Percentiles rank a stretch among this genome's conserved stretches.
Conservation (phyloP, 108 stramenopile genomes). For the Fragilariopsis cylindrus region DNA sequence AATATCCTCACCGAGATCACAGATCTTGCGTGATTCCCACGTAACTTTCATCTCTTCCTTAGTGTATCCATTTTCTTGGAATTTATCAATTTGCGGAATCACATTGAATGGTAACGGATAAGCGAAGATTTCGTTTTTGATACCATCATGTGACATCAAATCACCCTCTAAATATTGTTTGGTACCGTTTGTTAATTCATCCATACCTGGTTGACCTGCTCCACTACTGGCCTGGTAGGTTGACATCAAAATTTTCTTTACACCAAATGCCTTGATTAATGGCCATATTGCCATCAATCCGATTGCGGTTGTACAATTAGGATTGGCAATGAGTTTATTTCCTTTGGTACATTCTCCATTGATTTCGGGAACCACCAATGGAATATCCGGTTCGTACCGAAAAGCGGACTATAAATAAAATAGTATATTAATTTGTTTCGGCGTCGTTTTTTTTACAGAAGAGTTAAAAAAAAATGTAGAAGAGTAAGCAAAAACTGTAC, state of each 20-base stretch:
- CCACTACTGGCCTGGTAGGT: conserved; percentile 95
- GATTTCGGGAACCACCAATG: conserved; percentile 96
- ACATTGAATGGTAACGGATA: conserved; percentile 98
- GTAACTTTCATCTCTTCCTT: conserved; percentile 99
- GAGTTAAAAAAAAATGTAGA: not conserved
- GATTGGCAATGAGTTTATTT: conserved; percentile 97
- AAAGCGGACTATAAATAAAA: conserved; percentile 82
- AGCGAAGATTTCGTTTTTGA: conserved; percentile 87
- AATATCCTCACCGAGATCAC: conserved; percentile 73
- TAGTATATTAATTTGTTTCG: conserved; percentile 1
- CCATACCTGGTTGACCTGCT: conserved; percentile 95
- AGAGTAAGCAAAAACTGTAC: not conserved
- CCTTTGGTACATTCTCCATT: conserved; percentile 89
- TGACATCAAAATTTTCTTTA: conserved; percentile 91
- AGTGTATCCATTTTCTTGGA: conserved; percentile 98
- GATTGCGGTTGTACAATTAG: conserved; percentile 99
- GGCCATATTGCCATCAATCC: conserved; percentile 97
- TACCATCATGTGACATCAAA: conserved; percentile 19
- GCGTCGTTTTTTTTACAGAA: not conserved
- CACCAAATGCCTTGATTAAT: conserved; percentile 88
- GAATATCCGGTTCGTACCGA: conserved; percentile 89
- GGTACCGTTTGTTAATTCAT: conserved; percentile 90
- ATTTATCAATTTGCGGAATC: conserved; percentile 99
- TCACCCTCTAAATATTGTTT: conserved; percentile 53
- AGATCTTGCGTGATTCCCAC: conserved; percentile 98